phyloP scores from a whole-genome alignment of 768 basidiomycete species.

The Psilocybe tampanensis region DNA sequence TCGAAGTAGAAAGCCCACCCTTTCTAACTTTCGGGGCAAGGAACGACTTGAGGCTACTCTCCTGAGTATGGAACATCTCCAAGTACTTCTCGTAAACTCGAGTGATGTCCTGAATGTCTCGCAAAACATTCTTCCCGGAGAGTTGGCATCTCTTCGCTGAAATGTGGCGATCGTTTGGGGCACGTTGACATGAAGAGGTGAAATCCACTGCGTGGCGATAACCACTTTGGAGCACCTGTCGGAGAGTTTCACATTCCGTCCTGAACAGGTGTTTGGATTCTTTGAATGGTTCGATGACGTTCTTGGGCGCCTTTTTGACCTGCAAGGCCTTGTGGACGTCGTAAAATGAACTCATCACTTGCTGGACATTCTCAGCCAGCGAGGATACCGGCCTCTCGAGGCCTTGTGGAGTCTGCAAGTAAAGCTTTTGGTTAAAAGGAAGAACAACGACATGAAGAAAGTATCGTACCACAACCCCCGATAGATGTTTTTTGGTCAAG shows the following conservation, averaged over 20 bases:
- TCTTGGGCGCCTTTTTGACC: slow-evolving; percentile 10
- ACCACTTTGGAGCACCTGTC: slow-evolving; percentile 18
- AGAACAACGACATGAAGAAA: not conserved
- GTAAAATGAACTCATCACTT: slow-evolving; percentile 19
- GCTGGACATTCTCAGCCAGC: slow-evolving; percentile 19
- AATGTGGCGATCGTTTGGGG: slow-evolving; percentile 19
- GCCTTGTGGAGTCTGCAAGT: slow-evolving; percentile 9
- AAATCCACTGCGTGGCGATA: slow-evolving; percentile 23
- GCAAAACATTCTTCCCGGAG: slow-evolving; percentile 19
- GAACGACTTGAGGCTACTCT: slow-evolving; percentile 1
- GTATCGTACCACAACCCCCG: slow-evolving; percentile 4
- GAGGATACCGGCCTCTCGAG: slow-evolving; percentile 18
- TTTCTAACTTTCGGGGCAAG: slow-evolving; percentile 8
- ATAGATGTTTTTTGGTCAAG: not conserved
- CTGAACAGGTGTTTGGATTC: slow-evolving; percentile 17
- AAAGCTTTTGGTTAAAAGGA: not conserved
- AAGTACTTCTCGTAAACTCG: slow-evolving; percentile 16
- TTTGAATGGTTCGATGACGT: slow-evolving; percentile 15
- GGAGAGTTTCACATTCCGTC: slow-evolving; percentile 21
- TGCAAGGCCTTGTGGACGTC: slow-evolving; percentile 19
- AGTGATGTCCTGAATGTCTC: slow-evolving; percentile 15
- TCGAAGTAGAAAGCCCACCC: slow-evolving; percentile 2
- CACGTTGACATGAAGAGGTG: slow-evolving; percentile 19
- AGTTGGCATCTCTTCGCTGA: slow-evolving; percentile 20
- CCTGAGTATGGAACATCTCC: slow-evolving; percentile 12